phyloP scores from a whole-genome alignment of 192 early-diverging fungal species.

The Gamsiella multidivaricata region DNA sequence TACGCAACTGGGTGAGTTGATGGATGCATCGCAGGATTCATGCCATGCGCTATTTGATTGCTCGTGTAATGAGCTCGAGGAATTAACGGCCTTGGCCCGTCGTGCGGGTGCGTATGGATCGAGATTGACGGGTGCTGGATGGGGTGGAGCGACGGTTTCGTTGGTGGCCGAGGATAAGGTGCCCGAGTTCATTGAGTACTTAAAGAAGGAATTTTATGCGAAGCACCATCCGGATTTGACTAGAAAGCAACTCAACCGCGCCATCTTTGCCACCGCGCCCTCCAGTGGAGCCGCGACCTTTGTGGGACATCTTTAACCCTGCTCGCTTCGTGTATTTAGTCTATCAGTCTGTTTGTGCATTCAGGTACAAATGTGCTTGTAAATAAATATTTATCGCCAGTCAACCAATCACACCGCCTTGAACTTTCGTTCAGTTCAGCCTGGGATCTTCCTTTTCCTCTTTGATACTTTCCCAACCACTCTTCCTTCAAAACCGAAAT shows the following conservation, averaged over 20 bases:
- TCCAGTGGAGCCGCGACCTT: conserved; percentile 62
- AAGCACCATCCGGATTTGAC: conserved; percentile 63
- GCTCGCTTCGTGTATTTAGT: not conserved
- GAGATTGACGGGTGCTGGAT: conserved; percentile 93
- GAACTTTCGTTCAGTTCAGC: no score
- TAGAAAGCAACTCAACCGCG: conserved; percentile 59
- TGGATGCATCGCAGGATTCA: conserved; percentile 89
- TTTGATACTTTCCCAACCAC: not conserved
- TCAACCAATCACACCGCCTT: no score
- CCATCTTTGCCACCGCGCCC: conserved; percentile 64
- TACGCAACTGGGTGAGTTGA: conserved; percentile 79
- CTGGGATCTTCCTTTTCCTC: not conserved
- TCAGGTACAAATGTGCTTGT: no score
- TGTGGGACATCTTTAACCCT: conserved; percentile 33
- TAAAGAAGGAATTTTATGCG: conserved; percentile 76
- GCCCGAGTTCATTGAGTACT: conserved; percentile 64
- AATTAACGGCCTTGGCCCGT: conserved; percentile 72
- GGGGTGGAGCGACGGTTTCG: conserved; percentile 70
- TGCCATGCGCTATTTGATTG: conserved; percentile 89
- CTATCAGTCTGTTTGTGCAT: no score
- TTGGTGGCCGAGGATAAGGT: conserved; percentile 64
- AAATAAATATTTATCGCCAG: no score
- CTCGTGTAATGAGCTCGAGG: conserved; percentile 86
- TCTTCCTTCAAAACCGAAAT: not conserved
- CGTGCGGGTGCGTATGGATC: conserved; percentile 81